These are phyloP conservation scores for Chytriomyces confervae DNA, from an alignment of 192 early-diverging fungal species.

Conservation along the genomic window DNA sequence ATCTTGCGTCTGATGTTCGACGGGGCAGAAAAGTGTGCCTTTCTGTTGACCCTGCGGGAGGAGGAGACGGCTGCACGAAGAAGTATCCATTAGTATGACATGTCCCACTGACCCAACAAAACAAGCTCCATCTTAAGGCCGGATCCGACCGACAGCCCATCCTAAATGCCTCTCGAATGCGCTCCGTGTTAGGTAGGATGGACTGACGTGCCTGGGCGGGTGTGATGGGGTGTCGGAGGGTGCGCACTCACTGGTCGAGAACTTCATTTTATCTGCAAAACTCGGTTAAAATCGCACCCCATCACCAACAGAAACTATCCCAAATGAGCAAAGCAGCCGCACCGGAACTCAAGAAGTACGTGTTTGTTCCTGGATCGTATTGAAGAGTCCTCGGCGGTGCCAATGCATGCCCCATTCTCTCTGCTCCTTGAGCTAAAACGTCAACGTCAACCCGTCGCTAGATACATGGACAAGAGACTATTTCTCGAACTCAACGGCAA, in stretches of 20 bases:
- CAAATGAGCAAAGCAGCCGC: conserved; percentile 66
- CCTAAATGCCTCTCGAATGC: too few relatives aligned
- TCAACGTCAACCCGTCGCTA: conserved; percentile 13
- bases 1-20: conserved; percentile 93
- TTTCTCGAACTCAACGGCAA: conserved; percentile 90
- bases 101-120: too few relatives aligned
- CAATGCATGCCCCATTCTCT: not conserved
- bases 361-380: not conserved
- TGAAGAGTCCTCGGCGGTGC: not conserved
- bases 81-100: too few relatives aligned
- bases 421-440: not conserved
- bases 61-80: conserved; percentile 35
- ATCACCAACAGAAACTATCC: too few relatives aligned
- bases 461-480: conserved; percentile 93
- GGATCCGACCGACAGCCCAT: too few relatives aligned
- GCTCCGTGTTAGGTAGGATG: too few relatives aligned
- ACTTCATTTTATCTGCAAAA: too few relatives aligned
- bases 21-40: conserved; percentile 99
- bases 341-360: conserved; percentile 70
- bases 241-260: too few relatives aligned
- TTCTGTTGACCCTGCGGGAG: conserved; percentile 85
- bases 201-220: too few relatives aligned
- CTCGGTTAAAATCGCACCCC: too few relatives aligned
- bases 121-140: too few relatives aligned
- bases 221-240: too few relatives aligned